Base-by-base conservation (phyloP, 129 eudicot genomes). In the Mikania micrantha region DNA sequence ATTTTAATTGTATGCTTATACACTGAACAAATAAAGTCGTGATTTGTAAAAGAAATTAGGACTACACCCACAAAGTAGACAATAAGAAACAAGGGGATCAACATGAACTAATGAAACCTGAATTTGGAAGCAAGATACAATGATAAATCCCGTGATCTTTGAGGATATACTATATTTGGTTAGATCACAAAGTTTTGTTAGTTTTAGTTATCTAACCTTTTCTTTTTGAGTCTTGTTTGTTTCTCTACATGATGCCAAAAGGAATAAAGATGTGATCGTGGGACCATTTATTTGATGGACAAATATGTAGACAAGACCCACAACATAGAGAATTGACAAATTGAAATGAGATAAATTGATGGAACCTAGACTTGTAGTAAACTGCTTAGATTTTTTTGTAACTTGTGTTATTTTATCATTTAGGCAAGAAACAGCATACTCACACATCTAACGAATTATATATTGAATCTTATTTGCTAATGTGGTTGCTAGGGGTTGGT, bases 201-300 rank as follows among this genome's bases (percentile, higher is more conserved):
- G 34, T 49, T 48, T 53, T 12, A 50, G 34, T 73, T 42, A 47
- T 61, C 39, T 15, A 48, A 32, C 24, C 34, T 72, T 32, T 29
- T 35, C 77, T n/a, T 62, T 61, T 34, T 61, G 7, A 29, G 61
- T 35, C 61, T 22, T 13, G 27, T 72, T 48, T 16, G 29, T 63
- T 34, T 62, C 29, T 60, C 53, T 63, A 47, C 7, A 50, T 62
- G 29, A n/a, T 35, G 52, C 47, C 1, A 17, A 25, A 63, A 16
- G 62, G 61, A 73, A 47, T 61, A 72, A 60, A 61, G 40, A 62
- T 73, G 70, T 62, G 70, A 61, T 63, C 19, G 11, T 25, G 71
- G 71, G 66, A 57, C 67, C 53, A 25, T 47, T 48, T 32, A 20
- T 60, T 61, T 61, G 9, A 62, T 60, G 17, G 70, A 40, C 25